Evolutionary conservation across 768 basidiomycete species (phyloP), one percentile per base, ranked within the genome.

Genomic region (Amylocystis lapponica): DNA sequence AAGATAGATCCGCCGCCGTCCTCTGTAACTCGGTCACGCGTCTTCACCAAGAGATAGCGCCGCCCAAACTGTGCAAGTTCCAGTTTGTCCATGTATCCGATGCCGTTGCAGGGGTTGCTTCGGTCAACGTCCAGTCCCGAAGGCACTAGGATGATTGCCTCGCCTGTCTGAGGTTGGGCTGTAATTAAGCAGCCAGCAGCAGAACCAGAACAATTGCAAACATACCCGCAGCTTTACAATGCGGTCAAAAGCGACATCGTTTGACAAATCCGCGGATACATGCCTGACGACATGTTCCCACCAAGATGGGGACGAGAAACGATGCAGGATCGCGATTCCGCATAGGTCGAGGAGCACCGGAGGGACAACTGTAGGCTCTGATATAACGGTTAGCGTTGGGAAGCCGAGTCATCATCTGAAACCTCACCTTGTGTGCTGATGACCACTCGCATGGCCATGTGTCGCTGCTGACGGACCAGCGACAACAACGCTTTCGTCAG

Each of bases 291-390:
- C 55, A 50, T 86, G 82, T 0, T 79, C 70, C 78, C 82, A 83
- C 85, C 85, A 86, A 2, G 79, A 70, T 0, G 81, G 81, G 0
- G 86, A 86, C 0, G 83, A 83, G 57, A 87, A 87, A 1, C 85
- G 69, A 49, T 86, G 85, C 2, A 86, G 50, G n/a, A 87, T 74
- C 0, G 76, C 61, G 1, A 85, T 64, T 1, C 75, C 75, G 41
- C 83, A 85, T 1, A 86, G 66, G 46, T 84, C 84, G 1, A 87
- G 64, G 3, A 87, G 60, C 0, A 79, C 76, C 0, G 81, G 70
- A 3, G 84, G 83, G 2, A 86, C 74, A 4, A 85, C 78, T 0
- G 83, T 86, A 0, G 86, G 86, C 46, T 87, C 81, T 86, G 32
- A 27, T 12, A 11, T 9, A 12, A 27, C 22, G 10, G 22, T 37